Evolutionary conservation across 306 rosid species (phyloP), one percentile per base, ranked within the genome.

Genomic region (Sicyos baderoa): DNA sequence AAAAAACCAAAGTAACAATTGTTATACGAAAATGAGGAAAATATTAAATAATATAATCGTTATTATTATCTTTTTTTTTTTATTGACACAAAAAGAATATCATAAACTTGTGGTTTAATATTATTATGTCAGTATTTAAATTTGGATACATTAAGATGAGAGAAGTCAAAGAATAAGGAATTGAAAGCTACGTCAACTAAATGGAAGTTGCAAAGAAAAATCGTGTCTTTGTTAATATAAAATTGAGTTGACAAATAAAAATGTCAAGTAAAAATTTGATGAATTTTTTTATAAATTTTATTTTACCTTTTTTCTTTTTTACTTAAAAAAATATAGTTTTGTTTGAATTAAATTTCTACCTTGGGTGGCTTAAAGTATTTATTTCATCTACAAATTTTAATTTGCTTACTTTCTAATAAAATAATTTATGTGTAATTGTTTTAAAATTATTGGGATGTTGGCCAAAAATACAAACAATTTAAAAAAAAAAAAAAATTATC

Each of bases 181-280:
- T 11, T 63, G 32, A 17, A 63, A 18, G 21, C 29, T 42, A 14
- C 6, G 37, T 65, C 70, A 44, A 49, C 44, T 6, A 12, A 10
- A 65, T 19, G 54, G 70, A 65, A 65, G 70, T 42, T 42, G 37
- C 70, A 44, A 6, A 21, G 70, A 65, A 65, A 44, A 65, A 42
- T 12, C 5, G 37, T 29, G 54, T 64, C 54, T 44, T 64, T 42
- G 12, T 42, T 44, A 18, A 18, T 44, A 19, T 47, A 45, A 13
- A 19, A 13, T 64, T 19, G 3, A 66, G 71, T 66, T 66, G 71
- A 66, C 71, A 22, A 66, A 2, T 66, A 12, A 19, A 47, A 47
- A 66, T 22, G 71, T 66, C 55, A 66, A 66, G 14, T 21, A 49
- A 21, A 44, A 35, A 18, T 42, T 64, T 19, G 0, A 40, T 7